Percentiles rank a stretch among this genome's conserved stretches.
These are phyloP conservation scores for Pinus tabuliformis DNA, from an alignment of 75 land plant species.

Conservation along the genomic window DNA sequence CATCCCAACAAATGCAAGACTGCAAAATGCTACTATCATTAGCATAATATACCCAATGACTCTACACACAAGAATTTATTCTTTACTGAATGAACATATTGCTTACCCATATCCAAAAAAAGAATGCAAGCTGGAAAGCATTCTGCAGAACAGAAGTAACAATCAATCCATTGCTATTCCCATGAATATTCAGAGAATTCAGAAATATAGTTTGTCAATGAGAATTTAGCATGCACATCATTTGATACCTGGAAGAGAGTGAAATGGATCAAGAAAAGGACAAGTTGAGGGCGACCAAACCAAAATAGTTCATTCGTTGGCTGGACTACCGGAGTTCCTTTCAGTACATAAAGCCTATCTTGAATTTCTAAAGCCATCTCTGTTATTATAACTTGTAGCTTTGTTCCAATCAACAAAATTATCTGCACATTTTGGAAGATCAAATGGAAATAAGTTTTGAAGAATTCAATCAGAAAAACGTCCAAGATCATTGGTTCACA, in stretches of 20 bases:
- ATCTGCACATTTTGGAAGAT: constrained; percentile 30
- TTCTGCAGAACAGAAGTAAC: constrained; percentile 18
- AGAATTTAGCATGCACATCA: neutral
- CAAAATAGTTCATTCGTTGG: constrained; percentile 69
- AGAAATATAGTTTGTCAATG: neutral
- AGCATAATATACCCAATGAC: too few species aligned
- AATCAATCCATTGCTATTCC: neutral
- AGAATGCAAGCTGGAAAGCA: constrained; percentile 47
- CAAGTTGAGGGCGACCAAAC: constrained; percentile 51
- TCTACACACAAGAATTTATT: too few species aligned
- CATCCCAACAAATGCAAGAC: too few species aligned
- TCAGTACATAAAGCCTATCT: constrained; percentile 41
- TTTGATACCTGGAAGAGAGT: constrained; percentile 59
- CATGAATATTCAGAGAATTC: neutral
- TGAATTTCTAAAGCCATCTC: constrained; percentile 51
- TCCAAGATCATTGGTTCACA: neutral
- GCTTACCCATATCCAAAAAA: constrained; percentile 45
- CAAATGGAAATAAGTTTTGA: neutral
- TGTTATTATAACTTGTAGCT: constrained; percentile 71
- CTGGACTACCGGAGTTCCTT: constrained; percentile 48
- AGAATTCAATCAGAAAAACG: constrained; percentile 10
- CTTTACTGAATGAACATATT: too few species aligned
- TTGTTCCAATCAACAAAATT: constrained; percentile 62
- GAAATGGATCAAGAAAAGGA: constrained; percentile 58
- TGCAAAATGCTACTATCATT: too few species aligned